Conservation (phyloP, 1,139 yeast genomes). For the Protomyces lactucae-debilis region DNA sequence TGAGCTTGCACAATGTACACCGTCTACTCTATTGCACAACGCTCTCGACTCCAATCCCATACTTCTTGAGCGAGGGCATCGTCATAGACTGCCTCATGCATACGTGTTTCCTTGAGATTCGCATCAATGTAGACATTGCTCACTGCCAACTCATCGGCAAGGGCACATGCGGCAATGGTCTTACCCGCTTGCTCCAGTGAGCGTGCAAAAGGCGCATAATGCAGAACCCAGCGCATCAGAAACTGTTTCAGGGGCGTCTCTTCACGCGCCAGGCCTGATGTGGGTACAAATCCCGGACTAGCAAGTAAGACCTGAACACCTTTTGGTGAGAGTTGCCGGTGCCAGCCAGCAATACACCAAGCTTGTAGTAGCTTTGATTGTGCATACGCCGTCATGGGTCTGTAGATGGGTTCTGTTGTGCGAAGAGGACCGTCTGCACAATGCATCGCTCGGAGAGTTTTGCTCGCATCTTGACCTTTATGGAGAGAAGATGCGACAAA, state of each 20-base stretch:
- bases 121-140: constrained; percentile 1
- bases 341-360: constrained; percentile 10
- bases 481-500: constrained; percentile 20
- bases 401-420: not conserved
- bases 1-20: too few relatives aligned
- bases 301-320: constrained; percentile 6
- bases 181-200: constrained; percentile 13
- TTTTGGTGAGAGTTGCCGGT: not conserved
- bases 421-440: not conserved
- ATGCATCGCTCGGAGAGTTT: not conserved
- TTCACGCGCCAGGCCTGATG: constrained; percentile 9
- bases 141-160: not conserved
- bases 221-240: constrained; percentile 15
- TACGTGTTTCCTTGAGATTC: not conserved
- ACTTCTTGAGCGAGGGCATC: not conserved
- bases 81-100: constrained; percentile 21
- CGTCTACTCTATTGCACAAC: too few relatives aligned
- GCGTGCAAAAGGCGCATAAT: constrained; percentile 16
- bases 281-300: constrained; percentile 23
- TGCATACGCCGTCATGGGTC: constrained; percentile 12
- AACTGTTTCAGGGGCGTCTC: not conserved
- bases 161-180: constrained; percentile 7
- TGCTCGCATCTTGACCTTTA: constrained; percentile 5
- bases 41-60: constrained; percentile 16
- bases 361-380: constrained; percentile 16